Percentiles rank a stretch among this genome's conserved stretches.
Conservation (phyloP, 805 yeast genomes). For the Teunomyces atbi region DNA sequence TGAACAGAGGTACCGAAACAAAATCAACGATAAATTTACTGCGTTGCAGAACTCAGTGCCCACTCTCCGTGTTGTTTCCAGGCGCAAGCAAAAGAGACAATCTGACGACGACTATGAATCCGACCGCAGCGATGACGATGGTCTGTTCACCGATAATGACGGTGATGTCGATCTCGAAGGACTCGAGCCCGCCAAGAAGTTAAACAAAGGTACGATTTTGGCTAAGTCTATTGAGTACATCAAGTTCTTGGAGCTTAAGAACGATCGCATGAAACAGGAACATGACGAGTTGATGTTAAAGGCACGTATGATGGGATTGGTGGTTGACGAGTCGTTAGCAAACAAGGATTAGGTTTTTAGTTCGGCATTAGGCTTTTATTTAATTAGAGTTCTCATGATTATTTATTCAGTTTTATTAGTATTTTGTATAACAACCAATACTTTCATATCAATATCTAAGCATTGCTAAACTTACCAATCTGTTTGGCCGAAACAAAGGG, state of each 20-base stretch:
- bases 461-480: background rate
- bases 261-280: constrained; percentile 50
- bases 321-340: constrained; percentile 7
- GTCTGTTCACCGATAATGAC: background rate
- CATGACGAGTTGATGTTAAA: constrained; percentile 44
- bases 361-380: constrained; percentile 1
- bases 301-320: constrained; percentile 36
- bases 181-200: constrained; percentile 67
- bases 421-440: background rate
- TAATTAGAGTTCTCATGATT: constrained; percentile 1
- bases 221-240: constrained; percentile 81
- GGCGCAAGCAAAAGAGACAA: constrained; percentile 16
- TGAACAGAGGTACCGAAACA: constrained; percentile 44
- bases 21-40: constrained; percentile 41
- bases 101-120: constrained; percentile 12
- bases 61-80: constrained; percentile 31
- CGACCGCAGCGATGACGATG: constrained; percentile 11
- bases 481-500: background rate
- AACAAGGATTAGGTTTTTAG: constrained; percentile 3
- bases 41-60: constrained; percentile 40
- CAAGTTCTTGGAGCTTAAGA: constrained; percentile 63
- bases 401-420: background rate
- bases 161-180: constrained; percentile 58
- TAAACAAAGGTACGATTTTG: constrained; percentile 75
- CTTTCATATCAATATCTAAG: background rate